Base-by-base conservation (phyloP, 208 protist genomes). In the Trypanosoma lewisi region DNA sequence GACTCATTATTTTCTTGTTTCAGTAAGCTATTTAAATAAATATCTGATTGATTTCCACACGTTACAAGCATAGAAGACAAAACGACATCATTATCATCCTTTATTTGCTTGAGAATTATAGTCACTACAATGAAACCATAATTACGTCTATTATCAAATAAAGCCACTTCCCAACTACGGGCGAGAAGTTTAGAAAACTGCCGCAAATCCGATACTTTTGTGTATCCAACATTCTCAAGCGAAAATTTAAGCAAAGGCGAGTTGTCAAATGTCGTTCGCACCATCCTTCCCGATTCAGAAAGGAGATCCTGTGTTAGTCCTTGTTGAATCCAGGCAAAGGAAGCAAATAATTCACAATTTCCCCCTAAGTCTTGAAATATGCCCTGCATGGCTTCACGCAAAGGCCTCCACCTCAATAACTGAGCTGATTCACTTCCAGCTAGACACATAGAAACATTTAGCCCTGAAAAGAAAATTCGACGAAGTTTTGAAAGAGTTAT, bases 61-160 rank as follows among this genome's bases (percentile, higher is more conserved):
- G 70, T 81, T 25, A 91, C 68, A 11, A 89, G 55, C 50, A 84
- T 70, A 4, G 85, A 91, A 8, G 85, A 91, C 19, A 88, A 56
- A 12, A 87, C 55, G 8, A 88, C 67, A 52, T 88, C 80, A 54
- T 88, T 77, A 54, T 67, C 53, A 36, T 77, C 65, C 39, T 66
- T 72, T 23, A 65, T 45, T 47, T 88, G 85, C 56, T 80, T 86
- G 27, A 88, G 67, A 28, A 88, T 42, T 11, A 91, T 60, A 17
- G 77, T 83, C 11, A 79, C 54, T 16, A 84, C 79, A 19, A 91
- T 37, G 33, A 87, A 52, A 4, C 79, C 79, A 19, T 23, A 19
- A 23, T 73, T 39, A 14, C 69, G 58, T 16, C n/a, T 45, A 12
- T 67, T 42, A 33, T 56, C 7, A 30, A 67, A 45, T 14, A 33